Conservation (phyloP, 306 rosid species). For the Dalbergia cultrata region DNA sequence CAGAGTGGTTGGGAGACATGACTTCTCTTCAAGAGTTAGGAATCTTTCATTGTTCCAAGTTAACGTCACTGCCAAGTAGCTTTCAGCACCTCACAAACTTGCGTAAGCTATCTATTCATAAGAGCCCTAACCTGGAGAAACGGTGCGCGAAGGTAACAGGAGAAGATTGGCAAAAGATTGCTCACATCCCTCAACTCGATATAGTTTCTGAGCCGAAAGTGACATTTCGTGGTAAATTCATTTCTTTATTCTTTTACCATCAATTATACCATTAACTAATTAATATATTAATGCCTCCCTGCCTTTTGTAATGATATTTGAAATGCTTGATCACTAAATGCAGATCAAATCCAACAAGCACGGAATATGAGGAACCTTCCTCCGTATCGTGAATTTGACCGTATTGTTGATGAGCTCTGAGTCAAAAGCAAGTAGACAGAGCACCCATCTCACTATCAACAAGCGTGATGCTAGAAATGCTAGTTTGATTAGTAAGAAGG, state of each 20-base stretch:
- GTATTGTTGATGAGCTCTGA: background rate
- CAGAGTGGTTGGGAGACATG: constrained; percentile 11
- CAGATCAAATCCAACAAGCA: background rate
- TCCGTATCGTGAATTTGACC: background rate
- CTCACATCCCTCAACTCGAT: background rate
- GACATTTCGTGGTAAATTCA: background rate
- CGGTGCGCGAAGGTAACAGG: constrained; percentile 15
- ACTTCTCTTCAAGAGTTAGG: background rate
- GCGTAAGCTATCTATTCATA: fast-evolving
- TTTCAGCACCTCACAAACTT: background rate
- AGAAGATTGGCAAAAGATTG: constrained; percentile 26
- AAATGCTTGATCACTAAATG: background rate
- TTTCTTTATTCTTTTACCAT: background rate
- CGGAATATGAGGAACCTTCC: background rate
- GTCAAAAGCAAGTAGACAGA: too few relatives aligned
- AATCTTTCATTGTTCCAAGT: fast-evolving
- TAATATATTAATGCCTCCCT: too few relatives aligned
- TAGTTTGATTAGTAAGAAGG: constrained; percentile 10
- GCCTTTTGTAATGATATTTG: too few relatives aligned
- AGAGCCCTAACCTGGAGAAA: background rate
- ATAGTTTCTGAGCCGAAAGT: fast-evolving
- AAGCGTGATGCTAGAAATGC: constrained; percentile 9
- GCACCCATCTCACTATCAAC: too few relatives aligned
- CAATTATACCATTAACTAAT: too few relatives aligned
- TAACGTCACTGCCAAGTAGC: background rate